Evolutionary conservation across 805 yeast species (phyloP).

Genomic region (Blastobotrys muscicola): DNA sequence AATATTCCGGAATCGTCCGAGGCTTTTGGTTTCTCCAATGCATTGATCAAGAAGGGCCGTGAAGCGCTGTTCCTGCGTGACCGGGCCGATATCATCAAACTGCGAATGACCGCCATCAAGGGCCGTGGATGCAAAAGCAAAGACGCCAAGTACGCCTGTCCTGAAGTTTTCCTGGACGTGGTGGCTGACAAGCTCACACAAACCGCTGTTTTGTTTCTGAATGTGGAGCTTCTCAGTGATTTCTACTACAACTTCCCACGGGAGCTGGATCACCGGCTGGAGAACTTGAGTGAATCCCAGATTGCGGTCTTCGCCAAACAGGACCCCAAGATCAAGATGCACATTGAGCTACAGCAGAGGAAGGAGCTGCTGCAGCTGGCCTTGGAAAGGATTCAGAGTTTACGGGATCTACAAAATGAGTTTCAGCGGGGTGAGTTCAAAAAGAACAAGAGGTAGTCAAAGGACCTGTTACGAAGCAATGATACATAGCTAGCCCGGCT

Average conservation of each 20-base stretch:
- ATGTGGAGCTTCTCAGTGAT: slow-evolving; percentile 88
- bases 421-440: slow-evolving; percentile 1
- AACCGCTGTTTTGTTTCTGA: slow-evolving; percentile 85
- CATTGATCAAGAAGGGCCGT: slow-evolving; percentile 65
- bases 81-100: slow-evolving; percentile 55
- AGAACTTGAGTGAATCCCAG: slow-evolving; percentile 59
- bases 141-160: slow-evolving; percentile 82
- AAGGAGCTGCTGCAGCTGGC: slow-evolving; percentile 84
- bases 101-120: slow-evolving; percentile 69
- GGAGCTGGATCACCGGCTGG: slow-evolving; percentile 70
- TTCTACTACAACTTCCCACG: slow-evolving; percentile 95
- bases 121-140: slow-evolving; percentile 68
- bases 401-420: slow-evolving; percentile 52
- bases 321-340: slow-evolving; percentile 83
- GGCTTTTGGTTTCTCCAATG: slow-evolving; percentile 75
- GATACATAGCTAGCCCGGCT: background rate
- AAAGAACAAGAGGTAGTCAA: background rate
- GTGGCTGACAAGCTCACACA: slow-evolving; percentile 87
- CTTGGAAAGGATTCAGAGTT: slow-evolving; percentile 71
- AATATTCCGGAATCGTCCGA: slow-evolving; percentile 32
- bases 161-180: slow-evolving; percentile 87
- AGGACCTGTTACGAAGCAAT: background rate
- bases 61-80: slow-evolving; percentile 75
- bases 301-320: slow-evolving; percentile 87
- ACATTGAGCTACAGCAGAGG: slow-evolving; percentile 87